phyloP scores from a whole-genome alignment of 495 filamentous ascomycete species.

The Xylaria longipes region DNA sequence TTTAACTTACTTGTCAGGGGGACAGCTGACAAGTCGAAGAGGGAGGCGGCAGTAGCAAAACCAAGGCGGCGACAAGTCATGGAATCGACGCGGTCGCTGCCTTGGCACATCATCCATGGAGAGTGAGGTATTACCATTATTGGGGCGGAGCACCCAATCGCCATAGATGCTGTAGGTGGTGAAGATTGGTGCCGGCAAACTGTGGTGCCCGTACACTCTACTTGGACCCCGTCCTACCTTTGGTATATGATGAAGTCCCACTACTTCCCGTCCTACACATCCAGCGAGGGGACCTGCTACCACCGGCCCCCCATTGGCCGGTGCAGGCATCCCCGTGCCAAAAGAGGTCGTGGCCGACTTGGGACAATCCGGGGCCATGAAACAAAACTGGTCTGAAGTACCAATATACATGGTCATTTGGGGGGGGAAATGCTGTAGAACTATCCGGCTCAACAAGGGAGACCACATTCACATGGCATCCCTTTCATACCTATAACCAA shows the following conservation, averaged over 20 bases:
- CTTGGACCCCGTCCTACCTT: neutral
- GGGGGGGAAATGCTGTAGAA: neutral
- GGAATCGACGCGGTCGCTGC: neutral
- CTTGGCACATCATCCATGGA: slow-evolving; percentile 7
- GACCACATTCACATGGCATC: neutral
- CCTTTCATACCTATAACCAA: neutral
- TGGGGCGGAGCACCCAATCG: neutral
- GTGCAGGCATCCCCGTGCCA: neutral
- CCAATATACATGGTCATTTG: neutral
- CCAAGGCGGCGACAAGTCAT: slow-evolving; percentile 1
- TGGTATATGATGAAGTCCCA: neutral
- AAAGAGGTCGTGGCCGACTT: slow-evolving; percentile 11
- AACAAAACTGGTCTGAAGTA: slow-evolving; percentile 10
- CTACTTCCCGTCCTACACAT: neutral
- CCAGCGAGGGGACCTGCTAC: neutral
- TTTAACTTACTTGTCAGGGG: neutral
- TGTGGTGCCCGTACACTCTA: neutral
- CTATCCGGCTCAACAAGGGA: neutral
- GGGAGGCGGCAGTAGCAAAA: slow-evolving; percentile 9
- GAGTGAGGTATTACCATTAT: neutral
- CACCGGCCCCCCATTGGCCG: slow-evolving; percentile 2
- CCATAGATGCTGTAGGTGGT: neutral
- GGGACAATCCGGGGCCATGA: slow-evolving; percentile 12
- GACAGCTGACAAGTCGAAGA: slow-evolving; percentile 9
- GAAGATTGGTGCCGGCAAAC: neutral